Conservation (phyloP, 306 rosid genomes). For the Cicer cuneatum region DNA sequence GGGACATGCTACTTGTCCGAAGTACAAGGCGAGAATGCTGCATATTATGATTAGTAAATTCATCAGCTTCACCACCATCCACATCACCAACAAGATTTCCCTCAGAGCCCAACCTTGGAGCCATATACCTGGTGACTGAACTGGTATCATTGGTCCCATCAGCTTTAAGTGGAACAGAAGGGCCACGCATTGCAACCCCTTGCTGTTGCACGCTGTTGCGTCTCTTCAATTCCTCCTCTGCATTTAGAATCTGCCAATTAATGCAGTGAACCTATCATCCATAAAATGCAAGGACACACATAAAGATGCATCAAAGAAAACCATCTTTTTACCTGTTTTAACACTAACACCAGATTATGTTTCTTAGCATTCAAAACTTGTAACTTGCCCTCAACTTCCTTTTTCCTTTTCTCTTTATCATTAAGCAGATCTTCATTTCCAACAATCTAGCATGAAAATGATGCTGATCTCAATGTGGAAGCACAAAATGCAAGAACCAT, state of each 20-base stretch:
- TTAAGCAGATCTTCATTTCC: constrained; percentile 50
- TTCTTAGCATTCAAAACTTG: constrained; percentile 76
- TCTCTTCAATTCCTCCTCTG: constrained; percentile 92
- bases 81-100: constrained; percentile 64
- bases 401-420: constrained; percentile 69
- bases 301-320: constrained; percentile 3
- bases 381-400: constrained; percentile 78
- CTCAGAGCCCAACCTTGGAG: constrained; percentile 64
- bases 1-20: constrained; percentile 77
- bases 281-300: constrained; percentile 12
- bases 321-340: constrained; percentile 79
- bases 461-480: neutral
- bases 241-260: constrained; percentile 75
- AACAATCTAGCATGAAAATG: constrained; percentile 49
- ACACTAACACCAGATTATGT: constrained; percentile 77
- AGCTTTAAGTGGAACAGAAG: constrained; percentile 61
- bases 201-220: constrained; percentile 55
- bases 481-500: constrained; percentile 15
- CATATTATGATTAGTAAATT: constrained; percentile 58
- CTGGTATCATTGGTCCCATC: constrained; percentile 74
- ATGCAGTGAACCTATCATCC: constrained; percentile 26
- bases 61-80: constrained; percentile 83
- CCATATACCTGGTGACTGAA: constrained; percentile 62
- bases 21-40: constrained; percentile 64
- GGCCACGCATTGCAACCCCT: constrained; percentile 56